Evolutionary conservation across 805 yeast species (phyloP).

Genomic region (Sugiyamaella chiloensis): DNA sequence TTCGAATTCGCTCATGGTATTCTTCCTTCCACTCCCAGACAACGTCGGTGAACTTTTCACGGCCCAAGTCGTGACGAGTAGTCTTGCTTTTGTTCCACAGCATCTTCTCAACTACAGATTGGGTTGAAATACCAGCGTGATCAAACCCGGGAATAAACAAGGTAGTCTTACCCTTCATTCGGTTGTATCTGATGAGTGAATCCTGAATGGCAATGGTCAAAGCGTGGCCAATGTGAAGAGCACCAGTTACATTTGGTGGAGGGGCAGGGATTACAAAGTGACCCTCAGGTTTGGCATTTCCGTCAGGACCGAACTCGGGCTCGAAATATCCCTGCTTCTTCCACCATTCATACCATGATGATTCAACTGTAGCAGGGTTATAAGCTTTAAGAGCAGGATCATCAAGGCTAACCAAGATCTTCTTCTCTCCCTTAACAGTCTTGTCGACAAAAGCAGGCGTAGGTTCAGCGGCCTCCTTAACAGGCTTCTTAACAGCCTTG

Average conservation of each 20-base stretch:
- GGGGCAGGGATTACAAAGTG: slow-evolving; percentile 93
- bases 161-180: slow-evolving; percentile 96
- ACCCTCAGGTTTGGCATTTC: slow-evolving; percentile 77
- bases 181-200: slow-evolving; percentile 83
- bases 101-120: slow-evolving; percentile 95
- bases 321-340: slow-evolving; percentile 78
- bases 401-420: slow-evolving; percentile 77
- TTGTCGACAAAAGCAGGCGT: slow-evolving; percentile 81
- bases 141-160: slow-evolving; percentile 94
- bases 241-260: slow-evolving; percentile 99
- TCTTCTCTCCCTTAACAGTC: slow-evolving; percentile 89
- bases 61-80: slow-evolving; percentile 93
- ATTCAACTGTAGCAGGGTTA: slow-evolving; percentile 87
- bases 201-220: slow-evolving; percentile 94
- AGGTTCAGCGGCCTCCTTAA: slow-evolving; percentile 66
- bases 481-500: slow-evolving; percentile 39
- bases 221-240: slow-evolving; percentile 97
- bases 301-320: slow-evolving; percentile 77
- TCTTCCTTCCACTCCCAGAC: slow-evolving; percentile 99
- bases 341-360: slow-evolving; percentile 99
- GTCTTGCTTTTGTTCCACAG: slow-evolving; percentile 82
- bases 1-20: slow-evolving; percentile 80
- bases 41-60: slow-evolving; percentile 80
- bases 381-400: slow-evolving; percentile 94
- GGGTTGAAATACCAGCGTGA: slow-evolving; percentile 99